Evolutionary conservation across 2,329 filamentous ascomycete genomes (phyloP).

Genomic region (Penicillium sp.): DNA sequence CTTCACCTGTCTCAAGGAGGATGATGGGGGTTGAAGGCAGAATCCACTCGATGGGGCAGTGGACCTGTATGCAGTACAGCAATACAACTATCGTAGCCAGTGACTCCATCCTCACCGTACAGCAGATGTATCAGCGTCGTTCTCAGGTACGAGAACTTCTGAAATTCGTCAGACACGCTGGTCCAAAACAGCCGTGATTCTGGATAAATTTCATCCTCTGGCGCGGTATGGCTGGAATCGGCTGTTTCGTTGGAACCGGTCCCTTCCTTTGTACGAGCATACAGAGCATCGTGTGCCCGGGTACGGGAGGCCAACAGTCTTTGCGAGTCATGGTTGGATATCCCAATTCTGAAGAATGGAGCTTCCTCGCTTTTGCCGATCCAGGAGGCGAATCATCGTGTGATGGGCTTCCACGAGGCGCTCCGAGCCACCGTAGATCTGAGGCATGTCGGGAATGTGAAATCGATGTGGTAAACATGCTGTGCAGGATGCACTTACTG

Average conservation of each 20-base stretch:
- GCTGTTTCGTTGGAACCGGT: constrained; percentile 15
- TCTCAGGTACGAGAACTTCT: constrained; percentile 9
- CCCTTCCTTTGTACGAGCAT: neutral
- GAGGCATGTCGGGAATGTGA: neutral
- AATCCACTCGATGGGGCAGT: constrained; percentile 22
- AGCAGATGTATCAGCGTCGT: constrained; percentile 17
- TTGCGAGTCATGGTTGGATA: neutral
- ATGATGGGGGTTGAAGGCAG: neutral
- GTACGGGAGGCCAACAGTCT: no score
- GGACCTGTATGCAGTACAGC: constrained; percentile 10
- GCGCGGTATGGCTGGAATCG: constrained; percentile 3
- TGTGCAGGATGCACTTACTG: neutral
- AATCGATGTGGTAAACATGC: neutral
- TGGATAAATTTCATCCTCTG: constrained; percentile 16
- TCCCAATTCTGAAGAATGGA: neutral
- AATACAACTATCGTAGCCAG: neutral
- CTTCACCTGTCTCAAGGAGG: constrained; percentile 4
- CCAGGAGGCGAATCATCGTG: neutral
- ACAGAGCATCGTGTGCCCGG: no score
- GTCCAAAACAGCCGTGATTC: constrained; percentile 14
- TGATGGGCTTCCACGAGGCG: constrained; percentile 1
- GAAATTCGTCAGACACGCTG: constrained; percentile 21
- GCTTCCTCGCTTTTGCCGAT: neutral
- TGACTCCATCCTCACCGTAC: constrained; percentile 13
- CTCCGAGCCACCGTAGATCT: constrained; percentile 1